phyloP scores from a whole-genome alignment of 805 yeast species.

The Tetrapisispora nanseiensis region DNA sequence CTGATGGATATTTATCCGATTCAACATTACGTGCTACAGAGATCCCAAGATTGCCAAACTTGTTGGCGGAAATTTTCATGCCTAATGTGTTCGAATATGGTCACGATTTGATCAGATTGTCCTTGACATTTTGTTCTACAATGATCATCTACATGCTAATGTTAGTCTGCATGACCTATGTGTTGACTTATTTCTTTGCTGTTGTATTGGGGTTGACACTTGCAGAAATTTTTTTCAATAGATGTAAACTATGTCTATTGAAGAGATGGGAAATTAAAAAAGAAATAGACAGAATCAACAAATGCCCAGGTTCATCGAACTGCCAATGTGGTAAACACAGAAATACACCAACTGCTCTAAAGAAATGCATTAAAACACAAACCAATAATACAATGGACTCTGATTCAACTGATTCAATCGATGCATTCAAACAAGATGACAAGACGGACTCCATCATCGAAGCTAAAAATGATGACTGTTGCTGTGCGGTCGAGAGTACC shows the following conservation, averaged over 20 bases:
- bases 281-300: slow-evolving; percentile 18
- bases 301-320: slow-evolving; percentile 22
- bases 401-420: background rate
- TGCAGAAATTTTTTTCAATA: slow-evolving; percentile 61
- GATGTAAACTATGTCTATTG: slow-evolving; percentile 30
- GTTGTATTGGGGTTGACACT: slow-evolving; percentile 59
- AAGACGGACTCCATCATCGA: background rate
- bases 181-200: slow-evolving; percentile 61
- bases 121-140: slow-evolving; percentile 50
- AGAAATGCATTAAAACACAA: background rate
- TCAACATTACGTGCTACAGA: slow-evolving; percentile 8
- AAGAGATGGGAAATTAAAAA: slow-evolving; percentile 27
- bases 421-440: background rate
- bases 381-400: background rate
- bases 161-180: slow-evolving; percentile 71
- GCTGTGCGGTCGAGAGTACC: slow-evolving; percentile 5
- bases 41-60: slow-evolving; percentile 25
- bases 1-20: slow-evolving; percentile 27
- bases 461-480: slow-evolving; percentile 2
- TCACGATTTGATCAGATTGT: slow-evolving; percentile 45
- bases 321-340: slow-evolving; percentile 26
- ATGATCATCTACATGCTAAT: slow-evolving; percentile 62
- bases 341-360: background rate
- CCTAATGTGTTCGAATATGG: slow-evolving; percentile 22
- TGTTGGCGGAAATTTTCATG: slow-evolving; percentile 20